Percentiles rank a stretch among this genome's conserved stretches.
phyloP scores from a whole-genome alignment of 2,329 filamentous ascomycete species.

The Aureobasidium sp. region DNA sequence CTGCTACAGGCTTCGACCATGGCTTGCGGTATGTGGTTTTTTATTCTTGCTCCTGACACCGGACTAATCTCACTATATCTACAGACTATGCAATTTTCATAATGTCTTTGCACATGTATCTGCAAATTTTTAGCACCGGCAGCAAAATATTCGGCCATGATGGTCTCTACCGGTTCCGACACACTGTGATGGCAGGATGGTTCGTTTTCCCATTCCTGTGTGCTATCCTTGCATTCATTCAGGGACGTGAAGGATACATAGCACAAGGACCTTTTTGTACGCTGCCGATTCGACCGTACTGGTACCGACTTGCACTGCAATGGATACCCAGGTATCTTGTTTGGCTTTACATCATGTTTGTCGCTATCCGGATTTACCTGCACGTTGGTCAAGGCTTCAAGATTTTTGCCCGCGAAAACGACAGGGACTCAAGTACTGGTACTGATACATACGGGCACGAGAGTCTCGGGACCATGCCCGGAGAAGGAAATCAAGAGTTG shows the following conservation, averaged over 20 bases:
- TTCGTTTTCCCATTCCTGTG: conserved; percentile 53
- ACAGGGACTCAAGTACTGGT: conserved; percentile 19
- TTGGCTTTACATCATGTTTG: conserved; percentile 54
- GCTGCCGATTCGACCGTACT: conserved; percentile 58
- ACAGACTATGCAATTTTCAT: conserved; percentile 62
- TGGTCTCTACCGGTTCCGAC: conserved; percentile 62
- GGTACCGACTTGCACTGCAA: conserved; percentile 60
- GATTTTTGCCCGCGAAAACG: conserved; percentile 29
- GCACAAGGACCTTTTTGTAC: conserved; percentile 64
- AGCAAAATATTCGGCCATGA: conserved; percentile 42
- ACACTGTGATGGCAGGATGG: conserved; percentile 52
- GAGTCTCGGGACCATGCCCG: conserved; percentile 1
- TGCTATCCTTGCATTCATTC: conserved; percentile 58
- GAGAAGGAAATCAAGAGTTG: neutral
- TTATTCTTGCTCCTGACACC: neutral
- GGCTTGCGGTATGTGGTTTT: conserved; percentile 45
- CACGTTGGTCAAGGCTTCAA: conserved; percentile 51
- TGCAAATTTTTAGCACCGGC: conserved; percentile 61
- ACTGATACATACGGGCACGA: neutral
- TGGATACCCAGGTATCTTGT: conserved; percentile 72
- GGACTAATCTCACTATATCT: neutral
- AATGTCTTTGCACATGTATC: conserved; percentile 64
- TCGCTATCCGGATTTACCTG: conserved; percentile 63
- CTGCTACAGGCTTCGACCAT: conserved; percentile 61
- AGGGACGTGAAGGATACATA: conserved; percentile 48